These are phyloP conservation scores for Suillus bovinus DNA, from an alignment of 768 basidiomycete genomes.

Conservation along the genomic window DNA sequence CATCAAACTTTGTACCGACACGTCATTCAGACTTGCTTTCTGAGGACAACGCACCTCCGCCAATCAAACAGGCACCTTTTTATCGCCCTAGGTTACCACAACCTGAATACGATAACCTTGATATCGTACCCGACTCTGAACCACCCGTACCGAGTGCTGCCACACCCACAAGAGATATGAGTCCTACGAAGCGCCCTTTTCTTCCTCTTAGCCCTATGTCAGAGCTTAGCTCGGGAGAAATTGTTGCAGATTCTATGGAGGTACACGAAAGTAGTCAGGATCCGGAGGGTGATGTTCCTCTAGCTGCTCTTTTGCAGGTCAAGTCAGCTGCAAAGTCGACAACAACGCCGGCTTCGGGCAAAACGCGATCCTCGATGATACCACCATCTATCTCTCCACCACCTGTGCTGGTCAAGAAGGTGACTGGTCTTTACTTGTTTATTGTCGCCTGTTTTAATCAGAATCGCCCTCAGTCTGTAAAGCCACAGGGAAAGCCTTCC, in stretches of 20 bases:
- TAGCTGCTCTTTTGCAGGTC: constrained; percentile 31
- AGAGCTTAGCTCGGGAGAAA: constrained; percentile 24
- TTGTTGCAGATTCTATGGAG: constrained; percentile 29
- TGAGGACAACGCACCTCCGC: too few species aligned
- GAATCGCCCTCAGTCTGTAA: neutral
- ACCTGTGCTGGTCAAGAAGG: constrained; percentile 18
- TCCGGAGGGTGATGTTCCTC: constrained; percentile 48
- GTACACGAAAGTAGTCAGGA: constrained; percentile 32
- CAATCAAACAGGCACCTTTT: neutral
- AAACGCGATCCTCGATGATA: constrained; percentile 9
- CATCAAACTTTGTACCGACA: constrained; percentile 21
- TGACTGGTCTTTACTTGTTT: constrained; percentile 11
- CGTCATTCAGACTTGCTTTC: constrained; percentile 11
- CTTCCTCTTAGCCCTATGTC: constrained; percentile 25
- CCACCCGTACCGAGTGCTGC: constrained; percentile 34
- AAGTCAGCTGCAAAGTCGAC: constrained; percentile 23
- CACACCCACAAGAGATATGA: constrained; percentile 13
- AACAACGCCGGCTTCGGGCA: constrained; percentile 12
- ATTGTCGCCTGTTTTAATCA: constrained; percentile 1
- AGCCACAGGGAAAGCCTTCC: constrained; percentile 13
- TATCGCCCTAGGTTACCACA: neutral
- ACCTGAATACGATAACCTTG: constrained; percentile 36
- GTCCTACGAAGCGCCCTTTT: constrained; percentile 19
- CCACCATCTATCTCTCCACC: constrained; percentile 3
- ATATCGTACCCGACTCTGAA: constrained; percentile 68